Conservation (phyloP, 2,329 filamentous ascomycete genomes). For the Simplicillium aogashimaense region DNA sequence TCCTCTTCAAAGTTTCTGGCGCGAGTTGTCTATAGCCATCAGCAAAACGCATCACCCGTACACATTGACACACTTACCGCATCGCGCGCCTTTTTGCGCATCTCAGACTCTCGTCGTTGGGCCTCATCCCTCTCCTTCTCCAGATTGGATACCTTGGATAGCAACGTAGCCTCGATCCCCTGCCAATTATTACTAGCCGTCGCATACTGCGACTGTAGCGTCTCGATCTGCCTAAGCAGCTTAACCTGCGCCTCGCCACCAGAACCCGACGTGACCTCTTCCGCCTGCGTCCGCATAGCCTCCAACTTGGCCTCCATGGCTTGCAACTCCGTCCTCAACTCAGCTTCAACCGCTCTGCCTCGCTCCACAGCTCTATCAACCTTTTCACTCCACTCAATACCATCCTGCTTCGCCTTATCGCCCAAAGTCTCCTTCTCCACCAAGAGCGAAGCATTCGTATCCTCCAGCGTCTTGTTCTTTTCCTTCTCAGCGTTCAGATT, state of each 20-base stretch:
- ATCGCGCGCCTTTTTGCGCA: conserved; percentile 83
- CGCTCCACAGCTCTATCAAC: conserved; percentile 64
- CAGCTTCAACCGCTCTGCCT: conserved; percentile 57
- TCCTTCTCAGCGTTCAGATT: conserved; percentile 58
- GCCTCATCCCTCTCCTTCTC: conserved; percentile 91
- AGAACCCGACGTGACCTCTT: conserved; percentile 78
- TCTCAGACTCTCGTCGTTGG: conserved; percentile 70
- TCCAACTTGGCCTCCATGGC: conserved; percentile 85
- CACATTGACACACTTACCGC: conserved; percentile 45
- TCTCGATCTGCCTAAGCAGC: conserved; percentile 87
- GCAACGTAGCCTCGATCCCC: conserved; percentile 79
- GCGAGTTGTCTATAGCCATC: conserved; percentile 42
- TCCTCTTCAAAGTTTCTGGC: conserved; percentile 69
- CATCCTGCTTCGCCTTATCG: conserved; percentile 60
- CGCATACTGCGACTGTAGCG: conserved; percentile 87
- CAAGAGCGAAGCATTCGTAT: conserved; percentile 52
- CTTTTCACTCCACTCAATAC: conserved; percentile 64
- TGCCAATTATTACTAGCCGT: conserved; percentile 97
- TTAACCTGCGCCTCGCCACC: conserved; percentile 81
- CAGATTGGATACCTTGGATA: conserved; percentile 64
- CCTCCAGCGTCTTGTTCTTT: conserved; percentile 42
- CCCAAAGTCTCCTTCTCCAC: conserved; percentile 69
- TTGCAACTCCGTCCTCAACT: conserved; percentile 68
- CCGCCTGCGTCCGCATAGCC: conserved; percentile 70
- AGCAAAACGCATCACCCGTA: not conserved